Percentiles rank a stretch among this genome's conserved stretches.
Evolutionary conservation across 163 green algal genomes (phyloP).

Genomic region (Chlorella variabilis): DNA sequence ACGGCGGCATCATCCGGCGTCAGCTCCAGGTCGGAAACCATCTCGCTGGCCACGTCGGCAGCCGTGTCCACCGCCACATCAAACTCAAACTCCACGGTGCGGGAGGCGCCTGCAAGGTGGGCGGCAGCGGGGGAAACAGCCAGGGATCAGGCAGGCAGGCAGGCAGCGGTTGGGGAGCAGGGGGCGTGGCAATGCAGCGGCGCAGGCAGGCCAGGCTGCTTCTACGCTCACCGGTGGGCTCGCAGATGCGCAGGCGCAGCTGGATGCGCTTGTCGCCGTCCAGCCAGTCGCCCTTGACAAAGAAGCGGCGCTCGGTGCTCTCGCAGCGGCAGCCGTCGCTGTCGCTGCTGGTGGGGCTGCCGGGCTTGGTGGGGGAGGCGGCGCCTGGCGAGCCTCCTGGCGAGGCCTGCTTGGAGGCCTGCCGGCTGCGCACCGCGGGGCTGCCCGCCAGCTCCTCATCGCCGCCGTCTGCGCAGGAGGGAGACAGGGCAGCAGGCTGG

Average conservation of each 20-base stretch:
- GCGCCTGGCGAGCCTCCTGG: not conserved
- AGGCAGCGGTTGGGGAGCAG: not conserved
- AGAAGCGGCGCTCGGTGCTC: slow-evolving; percentile 46
- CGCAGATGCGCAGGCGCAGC: slow-evolving; percentile 80
- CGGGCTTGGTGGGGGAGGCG: not conserved
- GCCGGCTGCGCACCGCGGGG: not conserved
- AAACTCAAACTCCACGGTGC: slow-evolving; percentile 92
- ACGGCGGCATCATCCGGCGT: slow-evolving; percentile 68
- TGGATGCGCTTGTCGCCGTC: slow-evolving; percentile 74
- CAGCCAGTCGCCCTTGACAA: slow-evolving; percentile 46
- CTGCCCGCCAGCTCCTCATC: not conserved
- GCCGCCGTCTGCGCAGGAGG: not conserved
- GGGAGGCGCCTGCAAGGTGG: slow-evolving; percentile 54
- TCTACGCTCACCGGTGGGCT: slow-evolving; percentile 65
- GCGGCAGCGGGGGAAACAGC: not conserved
- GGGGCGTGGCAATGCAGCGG: not conserved
- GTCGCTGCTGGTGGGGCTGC: slow-evolving; percentile 18
- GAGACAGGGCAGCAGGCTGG: no score
- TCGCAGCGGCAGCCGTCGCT: slow-evolving; percentile 31
- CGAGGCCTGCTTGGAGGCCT: not conserved
- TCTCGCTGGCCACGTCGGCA: slow-evolving; percentile 81
- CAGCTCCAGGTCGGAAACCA: slow-evolving; percentile 87
- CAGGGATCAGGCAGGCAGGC: not conserved
- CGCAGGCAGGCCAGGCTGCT: not conserved
- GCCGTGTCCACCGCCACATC: slow-evolving; percentile 82